Evolutionary conservation across 1,284 basidiomycete genomes (phyloP).

Genomic region (Sphagnurus paluster): DNA sequence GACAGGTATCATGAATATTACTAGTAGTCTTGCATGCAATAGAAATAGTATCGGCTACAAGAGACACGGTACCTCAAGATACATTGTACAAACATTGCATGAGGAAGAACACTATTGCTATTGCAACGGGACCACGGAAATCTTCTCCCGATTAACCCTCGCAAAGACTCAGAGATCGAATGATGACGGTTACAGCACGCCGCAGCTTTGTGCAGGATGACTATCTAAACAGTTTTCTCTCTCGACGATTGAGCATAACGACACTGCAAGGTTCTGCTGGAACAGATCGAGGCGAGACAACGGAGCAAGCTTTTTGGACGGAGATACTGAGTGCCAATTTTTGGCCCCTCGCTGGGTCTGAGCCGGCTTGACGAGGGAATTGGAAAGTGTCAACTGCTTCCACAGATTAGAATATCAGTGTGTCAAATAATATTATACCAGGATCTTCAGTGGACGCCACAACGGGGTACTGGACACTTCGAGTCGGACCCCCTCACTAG

Average conservation of each 20-base stretch:
- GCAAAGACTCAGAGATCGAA: not conserved
- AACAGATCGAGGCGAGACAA: slow-evolving; percentile 8
- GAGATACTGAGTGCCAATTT: not conserved
- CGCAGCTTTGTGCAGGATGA: slow-evolving; percentile 8
- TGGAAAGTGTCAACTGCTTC: not conserved
- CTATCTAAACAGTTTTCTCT: not conserved
- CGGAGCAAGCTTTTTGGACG: not conserved
- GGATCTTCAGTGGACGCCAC: too few species aligned
- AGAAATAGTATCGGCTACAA: too few species aligned
- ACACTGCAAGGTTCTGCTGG: not conserved
- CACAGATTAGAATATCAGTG: not conserved
- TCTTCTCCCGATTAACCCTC: not conserved
- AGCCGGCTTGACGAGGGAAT: not conserved
- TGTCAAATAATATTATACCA: not conserved
- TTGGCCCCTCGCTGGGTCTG: not conserved
- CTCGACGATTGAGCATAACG: not conserved
- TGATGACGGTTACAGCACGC: slow-evolving; percentile 3
- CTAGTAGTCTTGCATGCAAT: too few species aligned
- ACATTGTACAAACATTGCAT: not conserved
- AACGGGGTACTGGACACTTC: too few species aligned
- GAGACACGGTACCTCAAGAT: too few species aligned
- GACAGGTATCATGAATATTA: too few species aligned
- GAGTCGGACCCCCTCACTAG: too few species aligned
- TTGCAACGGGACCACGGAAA: not conserved
- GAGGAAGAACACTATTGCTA: too few species aligned